Conservation (phyloP, 2,329 filamentous ascomycete genomes). For the Venturia oleaginea region DNA sequence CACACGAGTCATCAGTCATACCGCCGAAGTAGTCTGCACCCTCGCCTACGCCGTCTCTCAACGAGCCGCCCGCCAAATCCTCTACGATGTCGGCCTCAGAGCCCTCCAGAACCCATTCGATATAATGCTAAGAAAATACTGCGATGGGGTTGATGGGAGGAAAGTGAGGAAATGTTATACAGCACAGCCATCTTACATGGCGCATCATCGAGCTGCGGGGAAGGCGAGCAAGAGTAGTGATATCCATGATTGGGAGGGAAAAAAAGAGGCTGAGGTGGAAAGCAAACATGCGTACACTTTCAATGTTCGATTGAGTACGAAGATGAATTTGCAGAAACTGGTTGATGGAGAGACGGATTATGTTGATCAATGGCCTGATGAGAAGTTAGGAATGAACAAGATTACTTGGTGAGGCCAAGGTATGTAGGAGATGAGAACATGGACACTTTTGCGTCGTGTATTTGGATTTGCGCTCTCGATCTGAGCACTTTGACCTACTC, state of each 20-base stretch:
- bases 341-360: constrained; percentile 28
- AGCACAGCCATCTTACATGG: constrained; percentile 1
- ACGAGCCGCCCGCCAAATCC: constrained; percentile 33
- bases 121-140: constrained; percentile 7
- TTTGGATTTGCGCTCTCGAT: too few relatives aligned
- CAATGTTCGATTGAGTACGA: constrained; percentile 33
- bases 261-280: constrained; percentile 22
- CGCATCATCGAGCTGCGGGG: constrained; percentile 35
- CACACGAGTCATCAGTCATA: constrained; percentile 37
- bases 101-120: constrained; percentile 22
- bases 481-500: too few relatives aligned
- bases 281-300: constrained; percentile 25
- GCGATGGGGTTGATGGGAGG: constrained; percentile 13
- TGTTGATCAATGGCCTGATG: constrained; percentile 12
- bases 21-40: constrained; percentile 32
- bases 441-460: too few relatives aligned
- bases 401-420: background rate
- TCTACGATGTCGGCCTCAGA: constrained; percentile 37
- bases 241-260: constrained; percentile 22
- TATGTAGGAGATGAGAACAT: too few relatives aligned
- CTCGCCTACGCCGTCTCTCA: constrained; percentile 39
- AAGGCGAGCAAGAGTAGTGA: constrained; percentile 27
- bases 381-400: background rate
- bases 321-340: constrained; percentile 32
- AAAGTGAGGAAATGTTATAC: constrained; percentile 32